Percentiles rank a stretch among this genome's conserved stretches.
These are phyloP conservation scores for Lecanoromycetidae sp. DNA, from an alignment of 2,329 filamentous ascomycete genomes.

Conservation along the genomic window DNA sequence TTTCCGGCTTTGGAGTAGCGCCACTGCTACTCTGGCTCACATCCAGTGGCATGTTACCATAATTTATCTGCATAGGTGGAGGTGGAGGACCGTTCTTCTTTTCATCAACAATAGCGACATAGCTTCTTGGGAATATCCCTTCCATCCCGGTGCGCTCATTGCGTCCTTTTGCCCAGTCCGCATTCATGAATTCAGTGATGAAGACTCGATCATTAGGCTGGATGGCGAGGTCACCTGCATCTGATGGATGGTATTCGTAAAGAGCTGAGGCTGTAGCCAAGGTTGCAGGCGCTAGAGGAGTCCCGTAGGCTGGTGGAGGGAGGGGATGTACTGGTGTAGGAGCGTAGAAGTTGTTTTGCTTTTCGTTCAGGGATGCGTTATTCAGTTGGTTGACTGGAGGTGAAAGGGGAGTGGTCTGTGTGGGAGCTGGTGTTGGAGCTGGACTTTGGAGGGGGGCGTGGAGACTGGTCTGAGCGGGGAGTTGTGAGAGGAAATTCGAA, in stretches of 20 bases:
- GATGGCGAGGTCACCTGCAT: constrained; percentile 70
- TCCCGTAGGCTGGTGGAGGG: constrained; percentile 40
- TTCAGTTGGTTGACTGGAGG: constrained; percentile 28
- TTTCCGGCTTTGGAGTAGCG: constrained; percentile 32
- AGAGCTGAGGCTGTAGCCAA: constrained; percentile 67
- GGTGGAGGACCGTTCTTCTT: constrained; percentile 37
- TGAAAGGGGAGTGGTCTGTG: constrained; percentile 21
- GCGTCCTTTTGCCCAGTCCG: constrained; percentile 89
- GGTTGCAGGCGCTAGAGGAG: constrained; percentile 34
- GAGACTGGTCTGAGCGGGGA: constrained; percentile 59
- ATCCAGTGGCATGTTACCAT: constrained; percentile 60
- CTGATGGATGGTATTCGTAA: constrained; percentile 69
- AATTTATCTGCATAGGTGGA: constrained; percentile 26
- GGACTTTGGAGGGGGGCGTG: constrained; percentile 25
- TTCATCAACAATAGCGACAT: constrained; percentile 62
- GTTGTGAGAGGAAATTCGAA: constrained; percentile 58
- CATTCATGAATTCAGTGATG: constrained; percentile 87
- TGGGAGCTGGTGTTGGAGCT: constrained; percentile 16
- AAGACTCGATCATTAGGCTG: constrained; percentile 68
- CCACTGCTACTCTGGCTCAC: constrained; percentile 40
- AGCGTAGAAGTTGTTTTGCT: constrained; percentile 20
- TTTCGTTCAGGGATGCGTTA: constrained; percentile 31
- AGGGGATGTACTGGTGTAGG: constrained; percentile 30
- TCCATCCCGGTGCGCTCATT: constrained; percentile 72
- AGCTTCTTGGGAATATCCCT: constrained; percentile 90